Evolutionary conservation across 1,284 basidiomycete genomes (phyloP), one percentile per base, ranked within the genome.

Genomic region (Singerocomus rubriflavus): DNA sequence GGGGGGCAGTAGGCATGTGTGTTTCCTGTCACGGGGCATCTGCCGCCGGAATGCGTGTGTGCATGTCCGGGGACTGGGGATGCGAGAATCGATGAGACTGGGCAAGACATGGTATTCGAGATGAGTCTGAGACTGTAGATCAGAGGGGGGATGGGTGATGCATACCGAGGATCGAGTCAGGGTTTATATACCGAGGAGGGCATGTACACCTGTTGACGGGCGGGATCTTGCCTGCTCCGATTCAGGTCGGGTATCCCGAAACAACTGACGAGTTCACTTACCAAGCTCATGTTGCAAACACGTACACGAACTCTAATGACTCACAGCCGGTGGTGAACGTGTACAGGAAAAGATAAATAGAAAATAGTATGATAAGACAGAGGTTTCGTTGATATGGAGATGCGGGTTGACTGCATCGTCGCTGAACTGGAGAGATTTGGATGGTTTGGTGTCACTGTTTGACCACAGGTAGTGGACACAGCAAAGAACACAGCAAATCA

Each of bases 21-120:
- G 36, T 55, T 56, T 11, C 67, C 67, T 13, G 55, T 64, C 4
- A 69, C 40, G 4, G 67, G 65, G 34, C 65, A 66, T 16, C 46
- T 44, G 6, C 56, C 59, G 4, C 10, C 5, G 16, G 46, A 9
- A 12, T 68, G 67, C 21, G 44, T 0, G 33, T 68, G 54, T 12
- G 59, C 43, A 26, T 48, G 52, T 14, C 44, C 8, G n/a, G 44
- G 3, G 1, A 51, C 48, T 13, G 51, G 46, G 8, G 63, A 48
- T 26, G 48, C 46, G 5, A 51, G 30, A 4, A 41, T 4, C 6
- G 61, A 25, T 14, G 59, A 46, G 26, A 51, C 26, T 27, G 61
- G 61, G 35, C 49, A 53, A 6, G 61, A 44, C 64, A 64, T 64
- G 50, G 5, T 13, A 7, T 3, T 41, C 6, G 31, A 43, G 21